Conservation (phyloP, 2,329 filamentous ascomycete genomes). For the Exophiala lecanii-corni region DNA sequence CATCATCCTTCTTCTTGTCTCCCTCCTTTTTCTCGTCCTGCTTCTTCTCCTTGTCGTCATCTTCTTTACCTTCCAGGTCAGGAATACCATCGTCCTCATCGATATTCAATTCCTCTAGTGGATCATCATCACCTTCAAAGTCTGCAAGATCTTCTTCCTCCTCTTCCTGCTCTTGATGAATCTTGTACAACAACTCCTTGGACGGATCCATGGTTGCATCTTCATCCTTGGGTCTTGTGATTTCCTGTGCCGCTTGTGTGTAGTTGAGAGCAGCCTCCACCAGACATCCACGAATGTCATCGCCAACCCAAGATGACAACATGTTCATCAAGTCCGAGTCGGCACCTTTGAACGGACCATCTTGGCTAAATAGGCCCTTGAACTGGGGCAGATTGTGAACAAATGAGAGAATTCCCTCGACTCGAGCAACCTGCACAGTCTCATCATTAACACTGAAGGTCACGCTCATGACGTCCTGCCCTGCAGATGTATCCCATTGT, state of each 20-base stretch:
- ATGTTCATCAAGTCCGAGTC: conserved; percentile 16
- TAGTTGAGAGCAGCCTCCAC: conserved; percentile 20
- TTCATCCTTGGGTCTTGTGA: conserved; percentile 10
- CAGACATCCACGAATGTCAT: conserved; percentile 19
- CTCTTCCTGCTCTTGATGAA: conserved; percentile 8
- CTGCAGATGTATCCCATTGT: conserved; percentile 23
- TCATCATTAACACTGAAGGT: conserved; percentile 26
- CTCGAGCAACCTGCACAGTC: conserved; percentile 22
- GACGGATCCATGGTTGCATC: conserved; percentile 11
- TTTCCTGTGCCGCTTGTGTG: conserved; percentile 9
- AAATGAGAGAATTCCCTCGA: conserved; percentile 16
- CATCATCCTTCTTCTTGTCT: conserved; percentile 1
- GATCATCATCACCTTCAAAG: neutral
- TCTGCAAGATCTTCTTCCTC: conserved; percentile 1
- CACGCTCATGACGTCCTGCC: conserved; percentile 26
- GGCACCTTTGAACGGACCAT: conserved; percentile 13
- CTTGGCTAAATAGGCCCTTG: conserved; percentile 15
- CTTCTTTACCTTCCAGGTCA: conserved; percentile 6
- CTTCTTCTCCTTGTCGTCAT: neutral
- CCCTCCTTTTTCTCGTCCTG: conserved; percentile 1
- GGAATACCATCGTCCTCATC: conserved; percentile 11
- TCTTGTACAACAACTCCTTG: conserved; percentile 14
- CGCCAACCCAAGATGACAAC: conserved; percentile 19
- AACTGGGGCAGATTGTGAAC: conserved; percentile 20
- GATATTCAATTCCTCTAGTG: neutral